These are phyloP conservation scores for Cutaneotrichosporon mucoides DNA, from an alignment of 1,284 basidiomycete genomes.

Conservation along the genomic window DNA sequence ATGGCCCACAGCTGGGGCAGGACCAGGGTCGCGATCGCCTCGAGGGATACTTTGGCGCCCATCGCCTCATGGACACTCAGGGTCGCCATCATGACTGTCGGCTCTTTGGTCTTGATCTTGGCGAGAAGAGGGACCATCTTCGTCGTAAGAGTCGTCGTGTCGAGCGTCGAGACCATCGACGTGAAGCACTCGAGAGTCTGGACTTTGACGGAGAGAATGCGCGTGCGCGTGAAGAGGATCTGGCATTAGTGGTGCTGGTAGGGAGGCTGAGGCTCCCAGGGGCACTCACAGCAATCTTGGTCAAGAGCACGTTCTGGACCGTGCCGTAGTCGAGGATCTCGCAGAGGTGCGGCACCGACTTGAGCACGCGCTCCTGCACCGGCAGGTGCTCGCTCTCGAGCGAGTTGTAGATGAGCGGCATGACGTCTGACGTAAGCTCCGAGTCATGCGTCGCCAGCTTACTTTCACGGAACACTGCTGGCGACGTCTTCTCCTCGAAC, in stretches of 20 bases:
- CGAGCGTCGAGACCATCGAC: constrained; percentile 87
- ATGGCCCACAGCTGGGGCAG: constrained; percentile 92
- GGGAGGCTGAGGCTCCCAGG: background rate
- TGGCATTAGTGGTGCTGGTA: constrained; percentile 38
- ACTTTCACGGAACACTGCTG: constrained; percentile 83
- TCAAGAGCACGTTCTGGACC: constrained; percentile 78
- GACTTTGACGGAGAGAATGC: constrained; percentile 79
- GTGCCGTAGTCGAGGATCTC: constrained; percentile 92
- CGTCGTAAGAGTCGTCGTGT: constrained; percentile 86
- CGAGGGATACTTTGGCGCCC: constrained; percentile 90
- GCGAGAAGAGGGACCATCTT: constrained; percentile 90
- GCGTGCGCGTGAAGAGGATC: constrained; percentile 85
- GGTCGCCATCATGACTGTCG: constrained; percentile 90
- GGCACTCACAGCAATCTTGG: constrained; percentile 72
- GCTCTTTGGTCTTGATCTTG: constrained; percentile 93
- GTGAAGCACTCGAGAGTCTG: constrained; percentile 84
- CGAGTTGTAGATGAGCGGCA: constrained; percentile 91
- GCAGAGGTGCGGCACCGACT: constrained; percentile 77
- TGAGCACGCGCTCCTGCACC: constrained; percentile 89
- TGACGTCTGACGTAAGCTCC: constrained; percentile 61
- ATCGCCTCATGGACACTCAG: constrained; percentile 92
- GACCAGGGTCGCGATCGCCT: constrained; percentile 88
- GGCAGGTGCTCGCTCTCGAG: constrained; percentile 83
- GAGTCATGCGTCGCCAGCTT: constrained; percentile 38
- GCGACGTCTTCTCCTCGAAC: constrained; percentile 85